Evolutionary conservation across 176 grass and related monocot species (phyloP).

Genomic region (Triticum dicoccoides): DNA sequence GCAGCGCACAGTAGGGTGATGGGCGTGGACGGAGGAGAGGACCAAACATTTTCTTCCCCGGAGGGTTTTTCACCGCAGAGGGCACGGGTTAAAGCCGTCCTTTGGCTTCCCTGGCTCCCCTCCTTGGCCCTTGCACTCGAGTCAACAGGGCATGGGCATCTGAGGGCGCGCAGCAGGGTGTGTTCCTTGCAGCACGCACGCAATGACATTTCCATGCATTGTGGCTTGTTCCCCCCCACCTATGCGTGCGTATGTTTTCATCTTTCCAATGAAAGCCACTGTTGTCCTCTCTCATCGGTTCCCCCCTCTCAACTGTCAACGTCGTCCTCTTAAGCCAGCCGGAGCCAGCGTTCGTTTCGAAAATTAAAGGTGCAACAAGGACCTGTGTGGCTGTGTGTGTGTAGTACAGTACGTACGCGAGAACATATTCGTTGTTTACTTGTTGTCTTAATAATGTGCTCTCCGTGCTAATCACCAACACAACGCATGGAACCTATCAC

Average conservation of each 20-base stretch:
- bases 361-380: background rate
- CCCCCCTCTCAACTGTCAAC: constrained; percentile 12
- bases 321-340: background rate
- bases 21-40: no score
- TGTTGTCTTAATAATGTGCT: background rate
- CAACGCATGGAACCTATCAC: no score
- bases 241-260: background rate
- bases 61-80: background rate
- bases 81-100: background rate
- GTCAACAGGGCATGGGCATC: constrained; percentile 25
- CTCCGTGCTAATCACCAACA: no score
- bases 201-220: background rate
- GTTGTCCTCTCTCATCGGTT: constrained; percentile 1
- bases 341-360: background rate
- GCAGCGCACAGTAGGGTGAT: background rate
- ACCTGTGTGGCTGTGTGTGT: background rate
- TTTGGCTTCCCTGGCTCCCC: background rate
- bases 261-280: constrained; percentile 22
- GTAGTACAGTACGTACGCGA: background rate
- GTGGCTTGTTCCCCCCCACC: background rate
- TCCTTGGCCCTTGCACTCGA: background rate
- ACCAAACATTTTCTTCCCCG: no score
- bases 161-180: background rate
- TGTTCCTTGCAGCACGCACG: background rate
- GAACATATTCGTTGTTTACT: background rate